Evolutionary conservation across 352 stramenopile genomes (phyloP).

Genomic region (Globisporangium acanthophoron): DNA sequence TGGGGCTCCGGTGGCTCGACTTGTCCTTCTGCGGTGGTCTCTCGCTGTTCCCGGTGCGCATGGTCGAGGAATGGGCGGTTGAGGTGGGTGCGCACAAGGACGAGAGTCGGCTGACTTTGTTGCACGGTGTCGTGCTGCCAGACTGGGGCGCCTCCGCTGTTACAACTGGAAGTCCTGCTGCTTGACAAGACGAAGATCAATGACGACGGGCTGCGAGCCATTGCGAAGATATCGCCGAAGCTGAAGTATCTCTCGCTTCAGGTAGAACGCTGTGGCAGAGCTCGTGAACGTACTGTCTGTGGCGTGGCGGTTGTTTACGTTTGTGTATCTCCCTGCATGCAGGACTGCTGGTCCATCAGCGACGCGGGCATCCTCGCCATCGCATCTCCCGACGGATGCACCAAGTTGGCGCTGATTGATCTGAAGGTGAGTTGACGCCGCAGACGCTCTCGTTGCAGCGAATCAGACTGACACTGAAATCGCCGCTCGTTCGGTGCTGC

Average conservation of each 20-base stretch:
- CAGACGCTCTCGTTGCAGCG: too few relatives aligned
- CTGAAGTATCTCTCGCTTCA: conserved; percentile 67
- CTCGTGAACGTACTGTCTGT: background rate
- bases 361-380: conserved; percentile 41
- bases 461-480: too few relatives aligned
- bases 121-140: background rate
- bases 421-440: conserved; percentile 34
- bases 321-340: background rate
- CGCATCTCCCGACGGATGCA: conserved; percentile 20
- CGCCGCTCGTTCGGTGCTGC: background rate
- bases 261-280: conserved; percentile 13
- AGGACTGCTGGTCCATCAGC: conserved; percentile 52
- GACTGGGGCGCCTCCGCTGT: conserved; percentile 23
- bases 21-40: conserved; percentile 46
- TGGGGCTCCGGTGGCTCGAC: conserved; percentile 36
- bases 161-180: conserved; percentile 48
- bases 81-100: too few relatives aligned
- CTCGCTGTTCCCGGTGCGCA: conserved; percentile 31
- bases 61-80: background rate
- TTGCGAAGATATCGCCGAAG: conserved; percentile 24
- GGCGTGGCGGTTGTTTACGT: background rate
- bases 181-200: conserved; percentile 51
- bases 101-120: background rate
- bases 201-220: conserved; percentile 33
- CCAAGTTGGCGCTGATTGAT: conserved; percentile 46